Percentiles rank a stretch among this genome's conserved stretches.
phyloP scores from a whole-genome alignment of 2,329 filamentous ascomycete species.

The Aspergillus tamarii region DNA sequence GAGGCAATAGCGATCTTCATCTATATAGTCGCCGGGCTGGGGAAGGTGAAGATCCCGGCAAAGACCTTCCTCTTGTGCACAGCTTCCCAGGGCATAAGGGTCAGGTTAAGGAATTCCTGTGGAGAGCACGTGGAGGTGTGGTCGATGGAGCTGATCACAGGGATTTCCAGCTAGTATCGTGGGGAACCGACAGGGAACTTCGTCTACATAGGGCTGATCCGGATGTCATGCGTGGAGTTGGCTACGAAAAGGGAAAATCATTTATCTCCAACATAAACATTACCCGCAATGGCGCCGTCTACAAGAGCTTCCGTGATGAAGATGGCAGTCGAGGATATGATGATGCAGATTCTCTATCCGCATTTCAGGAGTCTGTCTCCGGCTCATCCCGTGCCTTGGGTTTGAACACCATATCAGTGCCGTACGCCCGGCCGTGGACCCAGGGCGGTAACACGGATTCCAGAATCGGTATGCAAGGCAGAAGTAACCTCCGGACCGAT shows the following conservation, averaged over 20 bases:
- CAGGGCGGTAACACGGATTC: slow-evolving; percentile 53
- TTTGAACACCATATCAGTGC: slow-evolving; percentile 56
- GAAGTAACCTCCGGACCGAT: slow-evolving; percentile 51
- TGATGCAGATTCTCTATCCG: slow-evolving; percentile 45
- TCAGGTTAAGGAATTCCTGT: slow-evolving; percentile 87
- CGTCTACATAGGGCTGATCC: slow-evolving; percentile 74
- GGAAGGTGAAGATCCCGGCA: slow-evolving; percentile 40
- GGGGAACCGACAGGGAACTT: slow-evolving; percentile 84
- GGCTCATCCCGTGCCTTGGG: slow-evolving; percentile 39
- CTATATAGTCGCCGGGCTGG: slow-evolving; percentile 70
- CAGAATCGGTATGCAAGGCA: slow-evolving; percentile 52
- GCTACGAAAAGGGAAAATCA: slow-evolving; percentile 70
- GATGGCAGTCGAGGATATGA: slow-evolving; percentile 63
- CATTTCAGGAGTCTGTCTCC: slow-evolving; percentile 24
- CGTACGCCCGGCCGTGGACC: slow-evolving; percentile 52
- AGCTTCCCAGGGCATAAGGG: slow-evolving; percentile 59
- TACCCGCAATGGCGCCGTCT: slow-evolving; percentile 81
- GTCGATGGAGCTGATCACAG: slow-evolving; percentile 75
- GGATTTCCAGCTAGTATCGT: slow-evolving; percentile 91
- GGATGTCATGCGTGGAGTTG: slow-evolving; percentile 67
- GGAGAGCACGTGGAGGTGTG: slow-evolving; percentile 74
- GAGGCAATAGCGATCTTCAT: slow-evolving; percentile 81
- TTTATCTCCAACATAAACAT: slow-evolving; percentile 68
- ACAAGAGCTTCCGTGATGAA: slow-evolving; percentile 81
- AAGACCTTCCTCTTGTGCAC: slow-evolving; percentile 49